Base-by-base conservation (phyloP, 2,329 filamentous ascomycete genomes). In the Fusarium robinianum region DNA sequence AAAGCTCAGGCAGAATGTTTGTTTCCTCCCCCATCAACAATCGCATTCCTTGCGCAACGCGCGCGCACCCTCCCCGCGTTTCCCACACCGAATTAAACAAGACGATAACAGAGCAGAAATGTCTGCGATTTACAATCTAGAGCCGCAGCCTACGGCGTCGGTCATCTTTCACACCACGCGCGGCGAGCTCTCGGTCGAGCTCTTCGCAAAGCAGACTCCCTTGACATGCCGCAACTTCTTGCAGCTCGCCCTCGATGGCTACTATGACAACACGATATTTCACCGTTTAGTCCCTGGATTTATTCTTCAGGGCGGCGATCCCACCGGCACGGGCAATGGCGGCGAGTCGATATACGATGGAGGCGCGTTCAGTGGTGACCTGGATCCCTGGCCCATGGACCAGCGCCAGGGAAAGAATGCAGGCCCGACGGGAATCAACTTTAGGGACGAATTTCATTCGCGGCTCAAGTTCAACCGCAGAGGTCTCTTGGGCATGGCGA, bases 401-500 rank as follows among this genome's bases (percentile, higher is more conserved):
- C 72, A 84, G 67, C 73, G 82, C 15, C 74, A 69, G n/a, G 82
- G 81, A 8, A 71, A 71, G 57, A 85, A 85, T 61, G 79, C 80
- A 6, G 82, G 82, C 0, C 68, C 72, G 9, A 74, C 72, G 22
- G 82, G 82, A 16, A 72, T 84, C 19, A 78, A 80, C 50, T 85
- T 85, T 65, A 83, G 76, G 54, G 92, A 97, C 72, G 94, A 99
- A 66, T 87, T 96, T 56, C 92, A 97, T 68, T 90, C 86, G 59
- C 80, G 94, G 21, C 75, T 99, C 56, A 95, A 95, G 67, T 97
- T 94, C 75, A 97, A 95, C 61, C 79, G 94, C 33, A 79, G 94
- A 48, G 94, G 94, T 0, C 72, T 97, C 59, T 71, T 99, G 58
- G 94, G 88, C n/a, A 96, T 97, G 90, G 94, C 94, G 18, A 97